Base-by-base conservation (phyloP, 2,329 filamentous ascomycete genomes). In the Basipetospora chlamydospora region DNA sequence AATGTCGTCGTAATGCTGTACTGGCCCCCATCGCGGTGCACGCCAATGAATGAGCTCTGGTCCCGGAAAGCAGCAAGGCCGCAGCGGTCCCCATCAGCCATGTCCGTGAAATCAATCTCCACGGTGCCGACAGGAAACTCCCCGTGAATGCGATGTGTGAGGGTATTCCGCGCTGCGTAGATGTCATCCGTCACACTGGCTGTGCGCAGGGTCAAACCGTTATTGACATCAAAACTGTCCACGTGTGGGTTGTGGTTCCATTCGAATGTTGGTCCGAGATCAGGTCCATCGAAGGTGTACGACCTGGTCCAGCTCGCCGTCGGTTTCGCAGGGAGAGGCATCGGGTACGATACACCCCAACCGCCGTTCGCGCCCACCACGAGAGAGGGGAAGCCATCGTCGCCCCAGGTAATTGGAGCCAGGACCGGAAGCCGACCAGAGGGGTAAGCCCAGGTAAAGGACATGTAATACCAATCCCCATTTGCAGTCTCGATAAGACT, bases 231-330 rank as follows among this genome's bases (percentile, higher is more conserved):
- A 44, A 52, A 75, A 7, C 60, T 63, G 8, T 49, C 53, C 1
- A 50, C 56, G 38, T 75, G 67, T 0, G 71, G 71, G 47, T 75
- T 74, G 43, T 75, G 71, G 45, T 76, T 77, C 70, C 70, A 76
- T 47, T 76, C 70, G 66, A 67, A 76, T 2, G 61, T 52, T 0
- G 58, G 55, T 6, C 54, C 48, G 1, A 75, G 54, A 0, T 50
- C 42, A 0, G 51, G 45, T 1, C 61, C 64, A 0, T 42, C 33
- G 42, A 75, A 75, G 0, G 40, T 48, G 40, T 75, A 67, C 0
- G 56, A 60, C 12, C 65, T 59, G 0, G 48, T 45, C 39, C 50
- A 48, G 23, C 43, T 49, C 11, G 47, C 44, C 3, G 48, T 40
- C 0, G 43, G 39, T 1, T 40, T 37, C 0, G 41, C 35, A 0